Evolutionary conservation across 2,329 filamentous ascomycete genomes (phyloP).

Genomic region (Colletotrichum sp.): DNA sequence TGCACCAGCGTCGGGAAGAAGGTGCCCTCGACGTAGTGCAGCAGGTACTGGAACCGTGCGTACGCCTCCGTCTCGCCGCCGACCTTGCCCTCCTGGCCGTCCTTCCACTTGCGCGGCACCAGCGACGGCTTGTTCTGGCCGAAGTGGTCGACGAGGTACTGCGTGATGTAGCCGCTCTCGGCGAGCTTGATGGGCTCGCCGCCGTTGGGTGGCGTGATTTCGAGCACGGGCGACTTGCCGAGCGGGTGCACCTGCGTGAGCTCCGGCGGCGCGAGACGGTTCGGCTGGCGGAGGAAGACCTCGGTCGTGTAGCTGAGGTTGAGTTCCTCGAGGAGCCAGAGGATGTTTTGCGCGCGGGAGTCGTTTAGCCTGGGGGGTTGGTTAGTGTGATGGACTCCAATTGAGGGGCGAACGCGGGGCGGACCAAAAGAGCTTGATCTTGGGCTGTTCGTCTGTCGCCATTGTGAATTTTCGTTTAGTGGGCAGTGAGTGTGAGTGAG

Average conservation of each 20-base stretch:
- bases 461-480: background rate
- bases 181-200: constrained; percentile 67
- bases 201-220: constrained; percentile 46
- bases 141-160: constrained; percentile 79
- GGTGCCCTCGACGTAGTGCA: constrained; percentile 87
- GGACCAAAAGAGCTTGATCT: constrained; percentile 70
- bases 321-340: constrained; percentile 88
- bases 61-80: constrained; percentile 68
- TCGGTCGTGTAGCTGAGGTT: constrained; percentile 80
- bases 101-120: constrained; percentile 58
- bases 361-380: constrained; percentile 71
- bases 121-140: constrained; percentile 45
- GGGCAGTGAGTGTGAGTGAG: background rate
- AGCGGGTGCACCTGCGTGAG: constrained; percentile 81
- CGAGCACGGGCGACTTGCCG: constrained; percentile 84
- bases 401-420: background rate
- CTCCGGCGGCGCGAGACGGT: constrained; percentile 71
- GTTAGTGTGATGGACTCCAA: background rate
- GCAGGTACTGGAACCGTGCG: constrained; percentile 68
- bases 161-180: constrained; percentile 82
- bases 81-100: constrained; percentile 59
- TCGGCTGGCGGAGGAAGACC: constrained; percentile 69
- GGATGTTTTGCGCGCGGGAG: constrained; percentile 81
- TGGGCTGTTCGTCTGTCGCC: constrained; percentile 42
- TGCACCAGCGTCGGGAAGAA: constrained; percentile 74